These are phyloP conservation scores for Madurella fahalii DNA, from an alignment of 2,329 filamentous ascomycete genomes.

Conservation along the genomic window DNA sequence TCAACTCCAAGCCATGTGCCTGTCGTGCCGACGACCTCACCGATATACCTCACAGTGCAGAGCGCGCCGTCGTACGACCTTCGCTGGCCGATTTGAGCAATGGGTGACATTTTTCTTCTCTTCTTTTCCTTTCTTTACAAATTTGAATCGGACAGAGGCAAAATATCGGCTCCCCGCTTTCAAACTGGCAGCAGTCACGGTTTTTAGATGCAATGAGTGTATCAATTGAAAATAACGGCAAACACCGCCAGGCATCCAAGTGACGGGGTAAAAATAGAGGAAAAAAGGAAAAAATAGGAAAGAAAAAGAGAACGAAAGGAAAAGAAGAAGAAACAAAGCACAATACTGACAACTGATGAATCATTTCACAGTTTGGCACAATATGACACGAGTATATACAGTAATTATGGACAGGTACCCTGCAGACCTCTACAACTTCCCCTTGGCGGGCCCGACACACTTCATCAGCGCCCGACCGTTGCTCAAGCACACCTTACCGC, in stretches of 20 bases:
- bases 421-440: constrained; percentile 52
- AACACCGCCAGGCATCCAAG: constrained; percentile 4
- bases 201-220: neutral
- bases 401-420: neutral
- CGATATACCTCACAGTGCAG: constrained; percentile 83
- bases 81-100: constrained; percentile 61
- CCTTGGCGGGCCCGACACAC: constrained; percentile 52
- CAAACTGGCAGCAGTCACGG: neutral
- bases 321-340: too few species aligned
- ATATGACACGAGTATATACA: neutral
- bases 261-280: neutral
- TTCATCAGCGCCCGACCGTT: constrained; percentile 81
- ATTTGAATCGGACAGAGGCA: too few species aligned
- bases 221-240: neutral
- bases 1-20: constrained; percentile 90
- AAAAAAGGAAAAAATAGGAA: neutral
- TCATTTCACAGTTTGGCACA: too few species aligned
- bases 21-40: constrained; percentile 68
- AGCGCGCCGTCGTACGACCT: constrained; percentile 72
- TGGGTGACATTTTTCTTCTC: constrained; percentile 36
- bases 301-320: too few species aligned
- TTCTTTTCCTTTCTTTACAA: too few species aligned
- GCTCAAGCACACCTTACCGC: constrained; percentile 79
- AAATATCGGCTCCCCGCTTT: too few species aligned
- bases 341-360: too few species aligned